phyloP scores from a whole-genome alignment of 1,284 basidiomycete species.

The Pulveroboletus sp. region DNA sequence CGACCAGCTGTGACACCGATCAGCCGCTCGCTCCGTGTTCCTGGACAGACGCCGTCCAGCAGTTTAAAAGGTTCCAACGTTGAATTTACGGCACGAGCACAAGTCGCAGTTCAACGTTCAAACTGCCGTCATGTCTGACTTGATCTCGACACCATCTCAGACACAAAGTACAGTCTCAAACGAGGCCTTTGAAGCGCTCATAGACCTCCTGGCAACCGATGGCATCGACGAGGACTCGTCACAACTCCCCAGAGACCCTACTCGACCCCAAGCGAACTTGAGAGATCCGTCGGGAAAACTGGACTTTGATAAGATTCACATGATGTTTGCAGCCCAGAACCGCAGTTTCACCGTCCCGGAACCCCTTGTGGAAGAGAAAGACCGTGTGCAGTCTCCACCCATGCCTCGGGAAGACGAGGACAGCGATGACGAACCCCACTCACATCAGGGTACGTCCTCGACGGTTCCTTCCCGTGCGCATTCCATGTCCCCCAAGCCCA shows the following conservation, averaged over 20 bases:
- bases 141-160: slow-evolving; percentile 28
- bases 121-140: slow-evolving; percentile 24
- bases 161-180: slow-evolving; percentile 27
- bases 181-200: slow-evolving; percentile 36
- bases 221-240: slow-evolving; percentile 23
- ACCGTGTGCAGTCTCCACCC: background rate
- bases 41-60: no score
- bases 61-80: background rate
- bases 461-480: slow-evolving; percentile 14
- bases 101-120: no score
- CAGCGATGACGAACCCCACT: slow-evolving; percentile 23
- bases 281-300: slow-evolving; percentile 34
- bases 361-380: background rate
- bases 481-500: slow-evolving; percentile 22
- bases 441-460: slow-evolving; percentile 13
- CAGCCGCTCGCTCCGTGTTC: no score
- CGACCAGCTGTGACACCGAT: no score
- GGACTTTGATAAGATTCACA: slow-evolving; percentile 35
- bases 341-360: background rate
- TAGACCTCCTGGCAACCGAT: slow-evolving; percentile 38
- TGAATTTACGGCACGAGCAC: slow-evolving; percentile 14
- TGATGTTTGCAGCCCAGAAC: slow-evolving; percentile 29
- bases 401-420: slow-evolving; percentile 11
- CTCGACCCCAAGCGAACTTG: slow-evolving; percentile 2
- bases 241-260: background rate